Evolutionary conservation across 345 rosid genomes (phyloP).

Genomic region (Camelina hispida): DNA sequence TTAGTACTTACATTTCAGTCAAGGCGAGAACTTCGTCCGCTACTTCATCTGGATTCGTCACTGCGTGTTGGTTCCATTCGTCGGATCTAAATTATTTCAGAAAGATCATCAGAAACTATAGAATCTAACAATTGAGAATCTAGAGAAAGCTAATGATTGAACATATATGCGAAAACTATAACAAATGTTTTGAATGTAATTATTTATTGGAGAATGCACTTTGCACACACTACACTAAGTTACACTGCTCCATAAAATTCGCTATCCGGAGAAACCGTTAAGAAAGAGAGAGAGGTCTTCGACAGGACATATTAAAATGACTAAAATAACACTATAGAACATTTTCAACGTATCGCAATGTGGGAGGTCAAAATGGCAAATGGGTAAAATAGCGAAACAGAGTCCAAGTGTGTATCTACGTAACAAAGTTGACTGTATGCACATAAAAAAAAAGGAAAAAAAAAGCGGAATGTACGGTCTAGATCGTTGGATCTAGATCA

Average conservation of each 20-base stretch:
- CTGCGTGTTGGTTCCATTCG: conserved; percentile 67
- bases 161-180: neutral
- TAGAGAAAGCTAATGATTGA: conserved; percentile 31
- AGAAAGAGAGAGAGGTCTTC: neutral
- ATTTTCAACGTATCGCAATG: neutral
- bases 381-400: conserved; percentile 32
- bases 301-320: conserved; percentile 13
- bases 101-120: neutral
- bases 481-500: conserved; percentile 72
- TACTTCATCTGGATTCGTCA: conserved; percentile 73
- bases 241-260: conserved; percentile 50
- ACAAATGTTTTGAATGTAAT: neutral
- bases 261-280: conserved; percentile 51
- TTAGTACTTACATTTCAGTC: conserved; percentile 63
- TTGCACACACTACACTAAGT: neutral
- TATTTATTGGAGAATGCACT: conserved; percentile 26
- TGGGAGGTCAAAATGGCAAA: conserved; percentile 35
- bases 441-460: conserved; percentile 43
- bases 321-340: conserved; percentile 24
- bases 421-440: conserved; percentile 33
- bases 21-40: conserved; percentile 63
- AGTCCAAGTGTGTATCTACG: conserved; percentile 36
- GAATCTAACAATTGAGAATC: neutral
- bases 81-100: conserved; percentile 36
- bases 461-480: conserved; percentile 57